phyloP scores from a whole-genome alignment of 441 rosid genomes.

The Syzygium syzygioides region DNA sequence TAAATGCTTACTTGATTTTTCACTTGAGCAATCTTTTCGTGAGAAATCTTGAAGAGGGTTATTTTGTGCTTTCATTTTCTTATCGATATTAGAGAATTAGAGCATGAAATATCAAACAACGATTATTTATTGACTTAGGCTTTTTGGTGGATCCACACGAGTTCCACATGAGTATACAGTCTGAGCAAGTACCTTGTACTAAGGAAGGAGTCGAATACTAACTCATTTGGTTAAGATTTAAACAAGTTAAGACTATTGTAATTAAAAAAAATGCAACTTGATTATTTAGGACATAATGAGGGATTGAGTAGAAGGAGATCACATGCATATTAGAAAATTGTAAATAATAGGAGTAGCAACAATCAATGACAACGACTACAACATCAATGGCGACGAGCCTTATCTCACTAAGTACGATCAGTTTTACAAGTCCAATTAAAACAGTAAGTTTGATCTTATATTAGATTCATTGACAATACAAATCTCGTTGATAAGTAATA shows the following conservation, averaged over 20 bases:
- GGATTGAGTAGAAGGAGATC: not conserved
- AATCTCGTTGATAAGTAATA: not conserved
- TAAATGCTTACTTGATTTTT: not conserved
- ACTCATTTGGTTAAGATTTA: not conserved
- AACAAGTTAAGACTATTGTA: not conserved
- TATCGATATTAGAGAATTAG: not conserved
- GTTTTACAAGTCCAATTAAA: not conserved
- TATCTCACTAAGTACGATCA: not conserved
- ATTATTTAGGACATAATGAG: not conserved
- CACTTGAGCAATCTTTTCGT: not conserved
- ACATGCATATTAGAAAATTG: not conserved
- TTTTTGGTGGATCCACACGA: not conserved
- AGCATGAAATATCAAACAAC: not conserved
- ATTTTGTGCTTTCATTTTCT: not conserved
- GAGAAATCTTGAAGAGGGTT: not conserved
- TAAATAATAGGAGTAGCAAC: accelerated
- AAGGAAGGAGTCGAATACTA: not conserved
- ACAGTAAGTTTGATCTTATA: not conserved
- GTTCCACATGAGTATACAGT: not conserved
- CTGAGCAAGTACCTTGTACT: not conserved
- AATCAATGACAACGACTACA: accelerated
- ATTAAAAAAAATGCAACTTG: not conserved
- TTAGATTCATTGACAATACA: not conserved
- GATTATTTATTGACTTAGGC: not conserved
- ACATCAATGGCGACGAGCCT: accelerated